Evolutionary conservation across 345 rosid genomes (phyloP), one percentile per base, ranked within the genome.

Genomic region (Cochlearia excelsa): DNA sequence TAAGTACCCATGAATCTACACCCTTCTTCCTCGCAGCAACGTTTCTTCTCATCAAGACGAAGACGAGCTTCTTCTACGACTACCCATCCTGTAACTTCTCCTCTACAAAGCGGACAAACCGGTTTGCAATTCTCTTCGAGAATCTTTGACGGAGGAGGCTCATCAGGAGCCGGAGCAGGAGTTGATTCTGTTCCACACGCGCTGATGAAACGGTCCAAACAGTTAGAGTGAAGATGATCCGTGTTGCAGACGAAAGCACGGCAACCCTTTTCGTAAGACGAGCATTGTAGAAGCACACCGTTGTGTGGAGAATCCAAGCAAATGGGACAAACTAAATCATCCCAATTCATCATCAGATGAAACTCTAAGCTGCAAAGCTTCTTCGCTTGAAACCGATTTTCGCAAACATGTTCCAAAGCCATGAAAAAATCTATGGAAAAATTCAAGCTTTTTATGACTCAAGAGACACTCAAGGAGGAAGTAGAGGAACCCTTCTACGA

Each of bases 231-330:
- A 75, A 84, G 79, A 57, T 85, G 90, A 46, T 85, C 82, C 2
- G 99, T 93, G 53, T 85, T 86, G 38, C 97, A 89, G 47, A 93
- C 83, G 63, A 93, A 89, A 28, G 99, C 78, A 63, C 85, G 81
- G 47, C 99, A 89, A 2, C 97, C 99, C 60, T 85, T 89, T 35
- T 61, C 80, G 54, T 76, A 82, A 65, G 99, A 89, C 0, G 90
- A 81, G 67, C 97, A 93, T 11, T 68, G 87, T 23, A 92, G 96
- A 57, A 89, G 94, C 34, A 93, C 95, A 66, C 85, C 65, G 50
- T 89, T 93, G 66, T 89, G 99, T 57, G 99, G 99, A 66, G 63
- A 83, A 67, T 93, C 94, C 71, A 89, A 81, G 67, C 99, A 93
- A 75, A 93, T 89, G 16, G 95, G 99, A 66, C 97, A 93, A 59